Conservation (phyloP, 768 basidiomycete genomes). For the Leccinum uliginosum region DNA sequence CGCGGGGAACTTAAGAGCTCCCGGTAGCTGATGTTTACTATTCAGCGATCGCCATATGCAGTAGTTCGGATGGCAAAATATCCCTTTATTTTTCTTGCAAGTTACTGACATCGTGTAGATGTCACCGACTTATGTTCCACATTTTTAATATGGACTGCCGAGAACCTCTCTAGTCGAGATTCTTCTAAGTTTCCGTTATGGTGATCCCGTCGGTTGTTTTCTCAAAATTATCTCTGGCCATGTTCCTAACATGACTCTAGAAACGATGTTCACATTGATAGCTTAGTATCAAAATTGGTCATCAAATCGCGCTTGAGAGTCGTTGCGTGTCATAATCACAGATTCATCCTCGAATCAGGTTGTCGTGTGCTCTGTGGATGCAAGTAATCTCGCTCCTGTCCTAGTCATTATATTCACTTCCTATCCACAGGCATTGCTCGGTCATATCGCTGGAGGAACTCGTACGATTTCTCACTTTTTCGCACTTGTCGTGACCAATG, state of each 20-base stretch:
- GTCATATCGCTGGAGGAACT: slow-evolving; percentile 34
- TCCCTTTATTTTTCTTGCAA: background rate
- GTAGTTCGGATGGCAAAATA: slow-evolving; percentile 15
- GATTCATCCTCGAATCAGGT: slow-evolving; percentile 29
- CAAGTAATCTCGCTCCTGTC: slow-evolving; percentile 21
- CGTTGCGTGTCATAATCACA: slow-evolving; percentile 9
- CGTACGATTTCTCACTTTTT: slow-evolving; percentile 42
- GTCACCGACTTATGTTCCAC: slow-evolving; percentile 13
- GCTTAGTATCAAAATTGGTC: slow-evolving; percentile 11
- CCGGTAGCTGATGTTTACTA: slow-evolving; percentile 4
- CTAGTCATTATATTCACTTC: slow-evolving; percentile 2
- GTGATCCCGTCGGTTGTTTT: slow-evolving; percentile 17
- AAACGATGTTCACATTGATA: slow-evolving; percentile 10
- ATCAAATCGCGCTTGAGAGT: slow-evolving; percentile 15
- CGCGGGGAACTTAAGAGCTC: background rate
- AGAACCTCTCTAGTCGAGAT: background rate
- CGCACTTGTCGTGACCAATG: slow-evolving; percentile 41
- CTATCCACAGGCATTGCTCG: slow-evolving; percentile 35
- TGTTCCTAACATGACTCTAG: slow-evolving; percentile 8
- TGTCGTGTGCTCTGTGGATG: slow-evolving; percentile 40
- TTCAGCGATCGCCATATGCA: slow-evolving; percentile 18
- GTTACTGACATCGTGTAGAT: slow-evolving; percentile 13
- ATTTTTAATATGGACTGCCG: slow-evolving; percentile 18
- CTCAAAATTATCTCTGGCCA: background rate
- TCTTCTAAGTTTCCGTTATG: slow-evolving; percentile 13